Base-by-base conservation (phyloP, 805 yeast species). In the Candida ortonii region DNA sequence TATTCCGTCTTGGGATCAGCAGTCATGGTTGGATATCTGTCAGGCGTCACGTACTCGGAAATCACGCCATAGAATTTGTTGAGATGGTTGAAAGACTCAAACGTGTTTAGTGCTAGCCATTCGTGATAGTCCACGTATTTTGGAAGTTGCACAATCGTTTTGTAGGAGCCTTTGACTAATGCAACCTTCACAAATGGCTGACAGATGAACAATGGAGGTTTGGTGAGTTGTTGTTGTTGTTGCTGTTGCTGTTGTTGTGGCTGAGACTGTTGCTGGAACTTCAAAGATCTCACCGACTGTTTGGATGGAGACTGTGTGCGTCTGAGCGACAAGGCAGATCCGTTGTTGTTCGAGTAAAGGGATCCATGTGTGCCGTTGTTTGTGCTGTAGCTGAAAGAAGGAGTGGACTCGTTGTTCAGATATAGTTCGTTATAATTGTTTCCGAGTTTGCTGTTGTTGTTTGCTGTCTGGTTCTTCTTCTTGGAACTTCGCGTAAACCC, bases 151-250 rank as follows among this genome's bases (percentile, higher is more conserved):
- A 93, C 97, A 46, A 93, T 93, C 1, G 98, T 89, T 53, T 85
- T 88, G 66, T 88, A 93, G 0, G 96, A 84, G 12, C 99, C 99
- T 55, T 90, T 93, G 13, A 94, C 98, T 22, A 93, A 66, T 0
- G 97, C 95, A 0, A 97, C 86, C 43, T 89, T 80, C 5, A 89
- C 93, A 58, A 84, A 93, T 10, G 97, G 97, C 49, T 89, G 96
- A 53, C 93, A 80, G 47, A 93, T 57, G 53, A 89, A 93, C 36
- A 93, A 64, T 4, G 88, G 87, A 31, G 62, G 52, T 33, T 49
- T 39, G 12, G 43, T 43, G 11, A 36, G 47, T 25, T 42, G 53
- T 24, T 23, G 34, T 28, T 38, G 45, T 13, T 41, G 47, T 21
- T 43, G 51, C 29, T 40, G 53, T 35, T 47, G 56, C 36, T 50